A percentile compares a stretch with the other conserved stretches of the same genome.
Evolutionary conservation across 2,329 filamentous ascomycete genomes (phyloP).

Genomic region (Aspergillus persii): DNA sequence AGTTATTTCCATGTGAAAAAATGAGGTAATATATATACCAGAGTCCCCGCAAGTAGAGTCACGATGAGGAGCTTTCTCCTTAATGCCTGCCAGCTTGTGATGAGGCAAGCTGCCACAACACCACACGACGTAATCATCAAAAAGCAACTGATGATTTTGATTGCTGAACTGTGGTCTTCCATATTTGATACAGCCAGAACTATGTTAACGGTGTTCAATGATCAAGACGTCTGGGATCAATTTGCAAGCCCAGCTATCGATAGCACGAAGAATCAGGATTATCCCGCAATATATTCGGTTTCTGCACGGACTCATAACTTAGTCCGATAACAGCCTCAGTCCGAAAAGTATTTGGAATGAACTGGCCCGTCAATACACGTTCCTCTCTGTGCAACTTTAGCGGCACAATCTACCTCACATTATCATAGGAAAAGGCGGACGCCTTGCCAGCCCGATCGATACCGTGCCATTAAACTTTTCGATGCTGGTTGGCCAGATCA

Average conservation of each 20-base stretch:
- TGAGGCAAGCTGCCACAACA: conserved; percentile 1
- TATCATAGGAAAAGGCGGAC: background rate
- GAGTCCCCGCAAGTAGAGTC: conserved; percentile 1
- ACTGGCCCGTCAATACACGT: background rate
- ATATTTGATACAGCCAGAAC: background rate
- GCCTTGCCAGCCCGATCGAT: background rate
- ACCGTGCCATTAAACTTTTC: background rate
- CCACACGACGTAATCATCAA: conserved; percentile 4
- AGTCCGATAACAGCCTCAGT: background rate
- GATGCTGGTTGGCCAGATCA: background rate
- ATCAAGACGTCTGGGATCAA: background rate
- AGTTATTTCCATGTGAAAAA: background rate
- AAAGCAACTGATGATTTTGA: conserved; percentile 6
- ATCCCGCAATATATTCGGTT: background rate
- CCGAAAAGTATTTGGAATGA: background rate
- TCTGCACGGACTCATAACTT: background rate
- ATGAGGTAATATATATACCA: background rate
- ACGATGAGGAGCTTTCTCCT: conserved; percentile 1
- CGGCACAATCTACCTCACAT: background rate
- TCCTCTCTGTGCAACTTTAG: background rate
- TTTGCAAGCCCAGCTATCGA: background rate
- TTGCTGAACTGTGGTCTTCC: background rate
- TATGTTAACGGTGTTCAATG: background rate
- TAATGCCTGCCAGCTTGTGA: conserved; percentile 5
- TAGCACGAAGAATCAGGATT: background rate